Base-by-base conservation (phyloP, 2,329 filamentous ascomycete species). In the Aspergillus awamori region DNA sequence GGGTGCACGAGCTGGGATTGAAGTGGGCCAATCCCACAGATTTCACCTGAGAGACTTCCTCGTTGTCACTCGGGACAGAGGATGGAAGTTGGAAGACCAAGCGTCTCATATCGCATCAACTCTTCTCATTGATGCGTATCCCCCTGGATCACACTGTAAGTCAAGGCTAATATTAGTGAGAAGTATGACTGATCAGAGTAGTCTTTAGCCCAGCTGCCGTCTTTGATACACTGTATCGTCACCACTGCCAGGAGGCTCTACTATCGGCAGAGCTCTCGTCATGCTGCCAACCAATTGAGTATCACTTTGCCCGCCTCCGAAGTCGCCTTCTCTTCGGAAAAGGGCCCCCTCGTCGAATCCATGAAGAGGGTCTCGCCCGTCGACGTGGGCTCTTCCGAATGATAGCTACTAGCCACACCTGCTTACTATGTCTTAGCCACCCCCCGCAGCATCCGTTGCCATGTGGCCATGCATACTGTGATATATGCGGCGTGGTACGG, bases 51-150 rank as follows among this genome's bases (percentile, higher is more conserved):
- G 8, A 38, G 15, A 54, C 13, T 54, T 54, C 22, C 20, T 54
- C 10, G 2, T 24, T 39, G n/a, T 54, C 6, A 54, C 52, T 5
- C 1, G 36, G 3, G 36, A 39, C 2, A 48, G 20, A 48, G 45
- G 20, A 26, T 41, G 17, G 33, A 41, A 38, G 2, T 17, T 17
- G 2, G 30, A 54, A 24, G 13, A 8, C 22, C n/a, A 41, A 39
- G 52, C n/a, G 22, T n/a, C 33, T 2, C 8, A 20, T 15, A 39
- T 54, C 15, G 30, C 52, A 8, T 54, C 33, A 13, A 24, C 52
- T 15, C 33, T 54, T 54, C 36, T 54, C 2, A 7, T 54, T 33
- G 33, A 54, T 39, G 52, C 52, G 22, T 54, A 54, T 24, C 52
- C 28, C 8, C 33, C 52, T 38, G 30, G 52, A 24, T 38, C n/a